Evolutionary conservation across 441 rosid genomes (phyloP).

Genomic region (Arabidopsis lyrata): DNA sequence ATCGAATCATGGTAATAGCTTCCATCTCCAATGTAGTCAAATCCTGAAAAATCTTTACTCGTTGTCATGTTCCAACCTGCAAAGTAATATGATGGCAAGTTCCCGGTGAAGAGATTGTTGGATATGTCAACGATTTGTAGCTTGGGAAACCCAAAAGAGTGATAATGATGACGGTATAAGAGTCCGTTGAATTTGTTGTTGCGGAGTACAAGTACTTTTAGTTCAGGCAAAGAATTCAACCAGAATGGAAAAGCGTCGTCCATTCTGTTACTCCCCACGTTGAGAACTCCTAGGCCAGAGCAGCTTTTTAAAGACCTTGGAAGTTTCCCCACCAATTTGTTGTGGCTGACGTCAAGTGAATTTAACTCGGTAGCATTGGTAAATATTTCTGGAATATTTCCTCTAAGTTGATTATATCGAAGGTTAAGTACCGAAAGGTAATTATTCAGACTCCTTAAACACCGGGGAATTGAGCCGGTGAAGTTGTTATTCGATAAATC

Average conservation of each 20-base stretch:
- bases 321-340: neutral
- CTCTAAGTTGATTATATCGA: neutral
- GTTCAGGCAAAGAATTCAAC: too few relatives aligned
- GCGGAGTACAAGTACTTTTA: too few relatives aligned
- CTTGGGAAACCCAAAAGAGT: too few relatives aligned
- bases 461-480: neutral
- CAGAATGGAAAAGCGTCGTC: neutral
- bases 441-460: neutral
- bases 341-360: neutral
- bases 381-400: slow-evolving; percentile 30
- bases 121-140: too few relatives aligned
- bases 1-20: too few relatives aligned
- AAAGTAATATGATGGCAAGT: too few relatives aligned
- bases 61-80: too few relatives aligned
- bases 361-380: neutral
- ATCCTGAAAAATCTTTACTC: too few relatives aligned
- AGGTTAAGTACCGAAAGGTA: neutral
- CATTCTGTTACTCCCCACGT: neutral
- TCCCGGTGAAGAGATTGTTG: too few relatives aligned
- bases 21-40: too few relatives aligned
- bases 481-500: neutral
- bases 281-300: neutral
- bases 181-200: neutral
- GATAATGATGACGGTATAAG: neutral
- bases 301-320: neutral